Evolutionary conservation across 805 yeast genomes (phyloP).

Genomic region (Scheffersomyces amazonensis): DNA sequence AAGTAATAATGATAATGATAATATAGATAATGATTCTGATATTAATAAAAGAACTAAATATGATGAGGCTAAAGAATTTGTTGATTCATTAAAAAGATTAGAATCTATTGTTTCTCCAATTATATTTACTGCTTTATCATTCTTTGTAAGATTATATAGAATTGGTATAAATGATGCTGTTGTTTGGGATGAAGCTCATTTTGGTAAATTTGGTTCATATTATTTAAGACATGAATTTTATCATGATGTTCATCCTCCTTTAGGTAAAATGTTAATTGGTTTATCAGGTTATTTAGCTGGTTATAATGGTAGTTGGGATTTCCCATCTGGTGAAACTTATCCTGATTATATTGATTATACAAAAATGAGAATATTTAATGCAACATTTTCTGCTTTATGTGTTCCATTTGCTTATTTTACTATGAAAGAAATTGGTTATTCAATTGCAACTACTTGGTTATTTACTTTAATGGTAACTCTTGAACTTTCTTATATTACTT

Average conservation of each 20-base stretch:
- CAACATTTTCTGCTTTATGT: constrained; percentile 61
- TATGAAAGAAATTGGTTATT: constrained; percentile 55
- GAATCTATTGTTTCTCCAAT: constrained; percentile 53
- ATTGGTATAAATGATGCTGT: constrained; percentile 58
- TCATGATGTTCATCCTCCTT: constrained; percentile 85
- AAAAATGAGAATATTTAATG: constrained; percentile 71
- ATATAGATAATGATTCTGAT: constrained; percentile 8
- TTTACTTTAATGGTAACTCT: constrained; percentile 61
- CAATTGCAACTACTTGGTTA: constrained; percentile 52
- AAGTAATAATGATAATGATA: constrained; percentile 1
- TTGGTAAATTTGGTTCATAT: constrained; percentile 82
- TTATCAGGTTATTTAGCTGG: constrained; percentile 78
- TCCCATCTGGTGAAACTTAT: constrained; percentile 61
- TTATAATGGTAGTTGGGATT: constrained; percentile 75
- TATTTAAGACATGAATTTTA: constrained; percentile 77
- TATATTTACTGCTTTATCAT: constrained; percentile 64
- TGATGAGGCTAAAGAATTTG: constrained; percentile 25
- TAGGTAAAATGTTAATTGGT: constrained; percentile 79
- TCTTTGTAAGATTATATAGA: constrained; percentile 60
- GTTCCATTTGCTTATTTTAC: constrained; percentile 73
- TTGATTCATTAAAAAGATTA: constrained; percentile 23
- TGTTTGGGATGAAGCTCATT: constrained; percentile 91
- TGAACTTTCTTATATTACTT: constrained; percentile 66
- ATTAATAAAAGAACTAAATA: constrained; percentile 18
- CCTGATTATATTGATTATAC: constrained; percentile 62